Percentiles rank a stretch among this genome's conserved stretches.
Evolutionary conservation across 2,329 filamentous ascomycete species (phyloP).

Genomic region (Pseudogymnoascus sp.): DNA sequence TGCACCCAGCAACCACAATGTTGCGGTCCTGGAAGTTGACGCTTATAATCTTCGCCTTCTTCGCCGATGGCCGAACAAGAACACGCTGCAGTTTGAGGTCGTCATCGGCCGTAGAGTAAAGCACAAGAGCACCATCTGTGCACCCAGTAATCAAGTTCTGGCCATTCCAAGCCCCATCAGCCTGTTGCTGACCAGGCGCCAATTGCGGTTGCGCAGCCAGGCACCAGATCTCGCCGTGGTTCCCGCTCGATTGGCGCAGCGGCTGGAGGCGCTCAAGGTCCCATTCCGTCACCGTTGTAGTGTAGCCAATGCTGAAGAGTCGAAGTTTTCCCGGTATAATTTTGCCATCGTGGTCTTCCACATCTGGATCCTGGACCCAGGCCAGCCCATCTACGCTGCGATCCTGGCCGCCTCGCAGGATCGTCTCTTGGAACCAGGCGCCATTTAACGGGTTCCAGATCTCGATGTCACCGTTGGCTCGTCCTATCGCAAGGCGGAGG

Average conservation of each 20-base stretch:
- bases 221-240: slow-evolving; percentile 96
- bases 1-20: slow-evolving; percentile 80
- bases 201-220: slow-evolving; percentile 69
- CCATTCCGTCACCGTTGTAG: slow-evolving; percentile 90
- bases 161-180: slow-evolving; percentile 26
- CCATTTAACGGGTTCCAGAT: slow-evolving; percentile 81
- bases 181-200: slow-evolving; percentile 15
- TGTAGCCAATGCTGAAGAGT: slow-evolving; percentile 94
- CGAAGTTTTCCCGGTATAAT: slow-evolving; percentile 63
- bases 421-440: slow-evolving; percentile 81
- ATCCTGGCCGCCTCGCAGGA: slow-evolving; percentile 74
- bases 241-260: slow-evolving; percentile 75
- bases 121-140: slow-evolving; percentile 78
- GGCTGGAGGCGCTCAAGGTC: slow-evolving; percentile 72
- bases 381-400: slow-evolving; percentile 82
- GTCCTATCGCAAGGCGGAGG: slow-evolving; percentile 76
- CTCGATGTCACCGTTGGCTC: slow-evolving; percentile 92
- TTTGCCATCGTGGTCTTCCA: slow-evolving; percentile 53
- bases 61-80: slow-evolving; percentile 66
- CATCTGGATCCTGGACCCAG: slow-evolving; percentile 82
- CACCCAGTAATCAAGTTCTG: slow-evolving; percentile 78
- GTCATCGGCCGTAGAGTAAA: slow-evolving; percentile 78
- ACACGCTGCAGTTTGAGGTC: slow-evolving; percentile 73
- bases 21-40: slow-evolving; percentile 81
- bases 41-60: slow-evolving; percentile 83